Conservation (phyloP, 2,329 filamentous ascomycete genomes). For the Talaromyces pinophilus region DNA sequence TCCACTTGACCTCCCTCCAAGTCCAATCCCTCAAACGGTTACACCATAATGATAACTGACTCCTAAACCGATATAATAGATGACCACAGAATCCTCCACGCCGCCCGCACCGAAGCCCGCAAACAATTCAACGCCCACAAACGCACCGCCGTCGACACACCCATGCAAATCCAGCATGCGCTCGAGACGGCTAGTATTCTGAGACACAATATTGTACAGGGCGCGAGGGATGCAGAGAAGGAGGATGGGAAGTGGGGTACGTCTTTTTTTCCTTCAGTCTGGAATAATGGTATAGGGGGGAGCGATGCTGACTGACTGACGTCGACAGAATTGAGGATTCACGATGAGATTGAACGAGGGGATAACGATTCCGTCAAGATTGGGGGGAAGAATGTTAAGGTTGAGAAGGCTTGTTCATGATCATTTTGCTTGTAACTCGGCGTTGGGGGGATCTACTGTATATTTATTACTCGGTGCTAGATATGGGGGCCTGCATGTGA, state of each 20-base stretch:
- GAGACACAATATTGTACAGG: slow-evolving; percentile 85
- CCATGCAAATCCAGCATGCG: slow-evolving; percentile 72
- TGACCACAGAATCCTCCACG: slow-evolving; percentile 67
- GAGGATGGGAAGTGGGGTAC: slow-evolving; percentile 42
- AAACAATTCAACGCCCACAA: slow-evolving; percentile 70
- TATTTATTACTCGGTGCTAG: too few species aligned
- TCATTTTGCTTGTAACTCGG: neutral
- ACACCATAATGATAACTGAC: neutral
- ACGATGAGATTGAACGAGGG: slow-evolving; percentile 85
- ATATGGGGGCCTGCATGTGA: neutral
- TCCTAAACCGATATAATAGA: slow-evolving; percentile 52
- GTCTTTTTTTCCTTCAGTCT: slow-evolving; percentile 3
- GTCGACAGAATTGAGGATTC: slow-evolving; percentile 74
- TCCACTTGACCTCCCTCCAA: neutral
- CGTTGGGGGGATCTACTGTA: neutral
- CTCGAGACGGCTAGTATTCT: slow-evolving; percentile 79
- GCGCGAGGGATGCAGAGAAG: slow-evolving; percentile 49
- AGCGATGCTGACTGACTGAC: neutral
- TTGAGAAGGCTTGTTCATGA: slow-evolving; percentile 46
- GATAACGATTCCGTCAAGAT: slow-evolving; percentile 89
- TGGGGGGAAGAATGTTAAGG: slow-evolving; percentile 43
- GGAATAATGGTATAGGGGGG: too few species aligned
- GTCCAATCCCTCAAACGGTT: neutral
- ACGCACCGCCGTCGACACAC: slow-evolving; percentile 59
- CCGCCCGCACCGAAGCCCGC: slow-evolving; percentile 72